Evolutionary conservation across 2,329 filamentous ascomycete species (phyloP), one percentile per base, ranked within the genome.

Genomic region (Epichloe sibirici): DNA sequence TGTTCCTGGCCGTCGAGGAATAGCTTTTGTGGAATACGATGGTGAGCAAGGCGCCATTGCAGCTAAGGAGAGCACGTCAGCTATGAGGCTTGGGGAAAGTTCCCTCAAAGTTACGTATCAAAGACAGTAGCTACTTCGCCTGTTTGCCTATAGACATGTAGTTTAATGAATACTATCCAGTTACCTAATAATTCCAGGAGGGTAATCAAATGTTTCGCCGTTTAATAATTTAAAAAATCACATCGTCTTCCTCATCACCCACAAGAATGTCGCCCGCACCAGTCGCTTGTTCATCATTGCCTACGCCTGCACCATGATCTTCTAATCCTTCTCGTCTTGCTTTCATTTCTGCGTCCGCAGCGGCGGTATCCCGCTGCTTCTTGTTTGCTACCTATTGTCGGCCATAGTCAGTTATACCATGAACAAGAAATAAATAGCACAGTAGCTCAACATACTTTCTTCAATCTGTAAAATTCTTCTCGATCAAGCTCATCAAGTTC

Each of bases 1-100:
- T 65, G 91, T 97, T 45, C 90, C 91, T 5, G 87, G 89, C 34
- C 77, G 91, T 49, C 85, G 82, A 57, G 89, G 89, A 3, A 90
- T 98, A 67, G 93, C 90, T 0, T 98, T 98, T 68, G 89, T 96
- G 55, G 93, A 98, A 69, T 98, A 97, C 71, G 89, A 95, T 63
- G 83, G 81, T 59, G 90, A 97, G 71, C 78, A 84, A 47, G 90
- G 88, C 43, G 90, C 93, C 31, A 95, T 95, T 62, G 85, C 83
- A 51, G 93, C 93, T 17, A 97, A 95, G 76, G 91, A 97, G 75
- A 89, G 85, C 57, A 95, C 89, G 35, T 85, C 88, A 12, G 89
- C 89, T 23, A 90, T 93, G 81, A 75, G 81, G 25, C 73, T 98
- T 60, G 82, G 82, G 45, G 79, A 79, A 59, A 88, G 89, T 71